Evolutionary conservation across 306 rosid genomes (phyloP).

Genomic region (Cucurbita moschata): DNA sequence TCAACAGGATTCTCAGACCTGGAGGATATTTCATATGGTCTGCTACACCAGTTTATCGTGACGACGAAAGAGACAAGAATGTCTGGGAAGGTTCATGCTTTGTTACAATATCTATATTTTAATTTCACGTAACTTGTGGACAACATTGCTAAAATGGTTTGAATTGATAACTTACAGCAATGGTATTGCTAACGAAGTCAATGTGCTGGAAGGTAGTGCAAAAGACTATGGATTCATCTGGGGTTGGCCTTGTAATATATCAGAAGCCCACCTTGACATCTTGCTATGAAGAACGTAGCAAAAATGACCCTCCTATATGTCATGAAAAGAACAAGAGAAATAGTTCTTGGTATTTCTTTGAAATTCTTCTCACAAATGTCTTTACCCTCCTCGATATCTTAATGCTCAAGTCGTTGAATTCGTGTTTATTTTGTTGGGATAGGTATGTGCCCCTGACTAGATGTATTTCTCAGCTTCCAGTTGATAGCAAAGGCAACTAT

Average conservation of each 20-base stretch:
- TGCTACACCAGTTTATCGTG: conserved; percentile 83
- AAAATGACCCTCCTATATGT: conserved; percentile 53
- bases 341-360: conserved; percentile 57
- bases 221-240: conserved; percentile 47
- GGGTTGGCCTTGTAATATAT: conserved; percentile 86
- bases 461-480: conserved; percentile 57
- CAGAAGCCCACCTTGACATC: conserved; percentile 69
- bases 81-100: conserved; percentile 80
- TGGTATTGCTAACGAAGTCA: conserved; percentile 47
- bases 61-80: conserved; percentile 48
- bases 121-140: background rate
- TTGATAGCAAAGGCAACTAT: conserved; percentile 31
- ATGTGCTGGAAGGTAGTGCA: conserved; percentile 82
- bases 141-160: background rate
- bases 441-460: conserved; percentile 55
- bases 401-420: background rate
- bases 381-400: background rate
- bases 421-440: conserved; percentile 10
- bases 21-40: conserved; percentile 94
- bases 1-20: conserved; percentile 85
- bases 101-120: background rate
- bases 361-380: background rate
- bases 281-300: conserved; percentile 43
- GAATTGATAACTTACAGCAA: conserved; percentile 39
- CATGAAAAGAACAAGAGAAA: conserved; percentile 33